Evolutionary conservation across 164 flowering plant species (phyloP).

Genomic region (Paratinospora sagittata): DNA sequence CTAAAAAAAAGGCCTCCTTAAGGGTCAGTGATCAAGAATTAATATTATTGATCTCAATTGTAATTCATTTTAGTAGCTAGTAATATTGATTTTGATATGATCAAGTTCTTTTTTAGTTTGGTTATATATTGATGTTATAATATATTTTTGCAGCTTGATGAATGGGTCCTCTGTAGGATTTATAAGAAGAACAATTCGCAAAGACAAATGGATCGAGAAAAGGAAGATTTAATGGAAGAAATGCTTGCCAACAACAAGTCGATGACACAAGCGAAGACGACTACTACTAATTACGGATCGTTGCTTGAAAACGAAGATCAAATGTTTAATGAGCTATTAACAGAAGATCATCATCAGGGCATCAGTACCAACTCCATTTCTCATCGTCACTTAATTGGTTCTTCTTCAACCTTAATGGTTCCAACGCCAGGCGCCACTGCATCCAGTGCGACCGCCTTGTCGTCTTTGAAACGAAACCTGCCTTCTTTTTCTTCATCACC

Average conservation of each 20-base stretch:
- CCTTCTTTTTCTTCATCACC: constrained; percentile 10
- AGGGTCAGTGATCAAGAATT: constrained; percentile 35
- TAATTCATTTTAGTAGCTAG: too few relatives aligned
- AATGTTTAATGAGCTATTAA: constrained; percentile 37
- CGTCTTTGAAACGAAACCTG: constrained; percentile 20
- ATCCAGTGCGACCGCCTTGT: background rate
- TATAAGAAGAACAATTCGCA: constrained; percentile 75
- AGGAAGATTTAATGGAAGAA: constrained; percentile 51
- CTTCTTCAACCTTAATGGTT: constrained; percentile 20
- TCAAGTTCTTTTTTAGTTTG: background rate
- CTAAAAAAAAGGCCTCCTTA: constrained; percentile 54
- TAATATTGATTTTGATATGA: background rate
- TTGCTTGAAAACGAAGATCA: constrained; percentile 29
- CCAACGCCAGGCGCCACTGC: background rate
- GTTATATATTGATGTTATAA: background rate
- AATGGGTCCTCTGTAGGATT: constrained; percentile 92
- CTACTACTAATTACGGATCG: constrained; percentile 10
- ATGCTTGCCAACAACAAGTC: constrained; percentile 24
- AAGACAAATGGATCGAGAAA: constrained; percentile 51
- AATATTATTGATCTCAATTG: too few relatives aligned
- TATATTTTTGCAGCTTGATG: constrained; percentile 58
- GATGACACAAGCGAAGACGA: background rate
- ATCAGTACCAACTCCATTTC: constrained; percentile 18
- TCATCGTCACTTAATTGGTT: constrained; percentile 19
- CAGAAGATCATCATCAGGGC: constrained; percentile 13